Base-by-base conservation (phyloP, 768 basidiomycete species). In the Russula earlei region DNA sequence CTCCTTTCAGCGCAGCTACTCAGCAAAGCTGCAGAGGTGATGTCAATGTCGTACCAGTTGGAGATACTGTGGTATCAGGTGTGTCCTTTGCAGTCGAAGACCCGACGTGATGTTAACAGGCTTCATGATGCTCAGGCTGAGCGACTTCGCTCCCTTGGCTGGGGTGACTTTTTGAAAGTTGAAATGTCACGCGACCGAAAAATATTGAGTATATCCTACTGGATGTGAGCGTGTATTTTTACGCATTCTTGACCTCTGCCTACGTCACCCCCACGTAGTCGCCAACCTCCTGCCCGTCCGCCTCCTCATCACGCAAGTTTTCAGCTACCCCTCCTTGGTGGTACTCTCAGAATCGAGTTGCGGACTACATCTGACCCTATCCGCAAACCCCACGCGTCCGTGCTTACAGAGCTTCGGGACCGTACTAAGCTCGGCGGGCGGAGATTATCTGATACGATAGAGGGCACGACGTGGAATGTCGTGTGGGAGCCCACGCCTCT, bases 21-120 rank as follows among this genome's bases (percentile, higher is more conserved):
- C 17, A 58, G 2, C 4, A 8, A 24, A 46, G 25, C 25, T 15
- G 6, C 59, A 94, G 91, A 93, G 67, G 86, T 90, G 75, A 88
- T 93, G 81, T 89, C 91, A 1, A 69, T 96, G 56, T 85, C 89
- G 2, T 96, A 96, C 69, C 93, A 95, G 64, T 76, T 97, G 15
- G 94, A 93, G 69, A 87, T 92, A 59, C 69, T 97, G 46, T 84
- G 83, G 77, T 87, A 83, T 64, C 90, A 92, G 67, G 78, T 75
- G 50, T n/a, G 67, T 55, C 34, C 31, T 40, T 20, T 36, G 17
- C 8, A 17, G 43, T 11, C 40, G n/a, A 15, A 40, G 19, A 12
- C 11, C 53, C 10, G 0, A 22, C 24, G 9, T 3, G 45, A 49
- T 33, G 50, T 8, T 29, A 49, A 46, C 59, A 19, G 29, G 40